Base-by-base conservation (phyloP, 169 alveolate species). In the Cryptosporidium sp. region DNA sequence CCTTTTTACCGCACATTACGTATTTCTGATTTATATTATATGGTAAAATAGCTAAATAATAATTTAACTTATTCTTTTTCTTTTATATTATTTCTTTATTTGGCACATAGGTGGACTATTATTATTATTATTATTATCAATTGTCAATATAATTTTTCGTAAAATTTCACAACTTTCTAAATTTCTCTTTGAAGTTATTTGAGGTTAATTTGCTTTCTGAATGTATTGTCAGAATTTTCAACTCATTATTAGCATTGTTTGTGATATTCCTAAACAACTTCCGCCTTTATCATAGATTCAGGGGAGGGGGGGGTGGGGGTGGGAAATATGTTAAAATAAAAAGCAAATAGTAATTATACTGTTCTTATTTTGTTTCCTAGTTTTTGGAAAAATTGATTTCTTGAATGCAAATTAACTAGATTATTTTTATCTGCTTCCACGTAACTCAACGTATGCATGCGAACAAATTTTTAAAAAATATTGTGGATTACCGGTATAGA, bases 1-100 rank as follows among this genome's bases (percentile, higher is more conserved):
- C 71, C 71, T 35, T 55, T 65, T 65, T 65, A 65, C 71, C 71
- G 71, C 71, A 65, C 43, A 65, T 65, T 35, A 65, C 71, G 71
- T 65, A 65, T 65, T 65, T 35, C 7, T 65, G 33, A 31, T 65
- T 31, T 55, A 26, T 55, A 23, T 55, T 18, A 55, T 8, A 41
- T 41, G 12, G 14, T 41, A n/a, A n/a, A n/a, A n/a, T 7, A 8
- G 12, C 14, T 7, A 41, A 41, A 41, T 41, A 41, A 0, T 0
- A 41, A 41, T 41, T 41, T 8, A 41, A 41, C 1, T 23, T 23
- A 18, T 18, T 52, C 62, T 52, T 52, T 23, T 52, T 52, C 29
- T 26, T 52, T 6, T 21, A 2, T 55, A 8, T 55, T n/a, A n/a
- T 21, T 12, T n/a, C 3, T 55, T 0, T 55, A 55, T 21, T 23